Base-by-base conservation (phyloP, 768 basidiomycete species). In the Suillus alpinus region DNA sequence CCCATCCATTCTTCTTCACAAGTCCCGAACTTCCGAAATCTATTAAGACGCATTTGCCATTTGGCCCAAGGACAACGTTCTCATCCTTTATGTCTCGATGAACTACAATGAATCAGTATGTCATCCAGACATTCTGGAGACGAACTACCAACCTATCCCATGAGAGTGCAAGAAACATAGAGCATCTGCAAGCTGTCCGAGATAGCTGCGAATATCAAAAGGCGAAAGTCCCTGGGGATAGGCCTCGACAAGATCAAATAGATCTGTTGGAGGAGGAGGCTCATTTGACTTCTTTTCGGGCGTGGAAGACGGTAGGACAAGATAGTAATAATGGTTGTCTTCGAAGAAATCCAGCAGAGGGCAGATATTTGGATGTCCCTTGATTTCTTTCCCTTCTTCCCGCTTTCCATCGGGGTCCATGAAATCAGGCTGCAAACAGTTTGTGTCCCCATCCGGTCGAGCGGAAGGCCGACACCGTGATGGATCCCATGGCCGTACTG, bases 71-170 rank as follows among this genome's bases (percentile, higher is more conserved):
- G 40, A 94, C 88, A 16, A 94, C 91, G 71, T 98, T 97, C 74
- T 99, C 96, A 68, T 99, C 96, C 76, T 99, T 99, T 74, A 99
- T 88, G 69, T 99, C 96, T 57, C 96, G 91, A 74, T 99, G 96
- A 10, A 98, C 91, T 92, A 5, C 10, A 23, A 51, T 31, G 58
- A 51, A 43, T 56, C 58, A 66, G 41, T 44, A 52, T 37, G 44
- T 46, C 57, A 55, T 52, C 56, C 20, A 57, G 56, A 40, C 9
- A 56, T 46, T 23, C 12, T 36, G 26, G 18, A 43, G 29, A 43
- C 36, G 13, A 49, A 23, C 63, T 12, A 66, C 86, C 71, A 68
- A 91, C 96, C 92, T 61, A 99, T 97, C 58, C 94, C 94, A 65
- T 89, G 92, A 9, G 86, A 80, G 72, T 99, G 96, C 43, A 99